These are phyloP conservation scores for Candida sithepensis DNA, from an alignment of 805 yeast genomes.

Conservation along the genomic window DNA sequence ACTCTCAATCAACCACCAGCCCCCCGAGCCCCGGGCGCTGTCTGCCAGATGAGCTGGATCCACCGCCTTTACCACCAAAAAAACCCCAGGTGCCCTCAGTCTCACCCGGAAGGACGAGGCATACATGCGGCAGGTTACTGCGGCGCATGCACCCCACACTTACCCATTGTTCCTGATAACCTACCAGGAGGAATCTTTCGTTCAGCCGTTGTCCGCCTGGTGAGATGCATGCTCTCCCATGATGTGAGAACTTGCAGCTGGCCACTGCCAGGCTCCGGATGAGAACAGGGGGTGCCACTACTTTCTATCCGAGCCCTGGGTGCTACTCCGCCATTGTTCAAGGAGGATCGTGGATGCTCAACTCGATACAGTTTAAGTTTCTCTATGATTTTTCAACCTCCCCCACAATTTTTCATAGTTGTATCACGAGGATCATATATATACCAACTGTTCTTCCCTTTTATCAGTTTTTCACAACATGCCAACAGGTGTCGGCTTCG, in stretches of 20 bases:
- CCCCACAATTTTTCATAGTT: neutral
- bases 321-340: neutral
- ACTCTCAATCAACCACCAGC: too few relatives aligned
- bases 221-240: neutral
- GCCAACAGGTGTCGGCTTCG: neutral
- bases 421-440: neutral
- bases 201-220: neutral
- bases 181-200: neutral
- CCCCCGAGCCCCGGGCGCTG: too few relatives aligned
- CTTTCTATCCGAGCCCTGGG: neutral
- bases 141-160: neutral
- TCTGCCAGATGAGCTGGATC: too few relatives aligned
- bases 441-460: neutral
- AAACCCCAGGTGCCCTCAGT: too few relatives aligned
- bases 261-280: conserved; percentile 1
- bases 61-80: too few relatives aligned
- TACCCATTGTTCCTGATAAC: neutral
- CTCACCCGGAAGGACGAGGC: neutral
- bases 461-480: neutral
- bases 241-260: neutral
- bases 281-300: neutral
- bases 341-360: neutral
- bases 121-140: neutral
- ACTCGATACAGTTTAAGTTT: neutral
- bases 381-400: neutral